These are phyloP conservation scores for Thielaviopsis euricoi DNA, from an alignment of 2,329 filamentous ascomycete genomes.

Conservation along the genomic window DNA sequence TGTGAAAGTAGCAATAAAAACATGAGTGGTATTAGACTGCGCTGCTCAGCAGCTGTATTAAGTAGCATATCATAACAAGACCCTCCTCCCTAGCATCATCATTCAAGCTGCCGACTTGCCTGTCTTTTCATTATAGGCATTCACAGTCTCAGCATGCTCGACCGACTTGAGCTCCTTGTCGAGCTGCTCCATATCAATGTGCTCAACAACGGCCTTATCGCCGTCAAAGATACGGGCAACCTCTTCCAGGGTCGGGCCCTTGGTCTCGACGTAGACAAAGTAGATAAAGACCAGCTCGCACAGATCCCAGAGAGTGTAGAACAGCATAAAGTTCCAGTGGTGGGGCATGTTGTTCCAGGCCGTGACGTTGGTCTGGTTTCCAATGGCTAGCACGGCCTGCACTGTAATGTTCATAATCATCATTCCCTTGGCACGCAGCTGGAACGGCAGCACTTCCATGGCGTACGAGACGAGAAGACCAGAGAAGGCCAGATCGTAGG, in stretches of 20 bases:
- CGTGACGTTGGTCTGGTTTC: conserved; percentile 46
- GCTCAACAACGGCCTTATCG: conserved; percentile 38
- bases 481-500: conserved; percentile 43
- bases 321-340: conserved; percentile 50
- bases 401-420: conserved; percentile 50
- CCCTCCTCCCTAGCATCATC: not conserved
- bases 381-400: conserved; percentile 43
- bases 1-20: too few species aligned
- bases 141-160: conserved; percentile 22
- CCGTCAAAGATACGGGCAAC: conserved; percentile 57
- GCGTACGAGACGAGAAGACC: conserved; percentile 41
- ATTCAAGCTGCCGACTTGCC: conserved; percentile 2
- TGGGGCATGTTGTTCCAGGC: conserved; percentile 42
- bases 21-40: not conserved
- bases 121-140: conserved; percentile 14
- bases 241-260: conserved; percentile 54
- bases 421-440: conserved; percentile 40
- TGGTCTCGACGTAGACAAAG: conserved; percentile 54
- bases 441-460: conserved; percentile 41
- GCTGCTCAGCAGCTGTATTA: not conserved
- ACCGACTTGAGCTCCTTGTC: conserved; percentile 33
- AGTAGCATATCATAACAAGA: not conserved
- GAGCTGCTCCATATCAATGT: conserved; percentile 37
- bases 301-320: conserved; percentile 48
- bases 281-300: conserved; percentile 45